phyloP scores from a whole-genome alignment of 1,284 basidiomycete genomes.

The Boletus holoroseus region DNA sequence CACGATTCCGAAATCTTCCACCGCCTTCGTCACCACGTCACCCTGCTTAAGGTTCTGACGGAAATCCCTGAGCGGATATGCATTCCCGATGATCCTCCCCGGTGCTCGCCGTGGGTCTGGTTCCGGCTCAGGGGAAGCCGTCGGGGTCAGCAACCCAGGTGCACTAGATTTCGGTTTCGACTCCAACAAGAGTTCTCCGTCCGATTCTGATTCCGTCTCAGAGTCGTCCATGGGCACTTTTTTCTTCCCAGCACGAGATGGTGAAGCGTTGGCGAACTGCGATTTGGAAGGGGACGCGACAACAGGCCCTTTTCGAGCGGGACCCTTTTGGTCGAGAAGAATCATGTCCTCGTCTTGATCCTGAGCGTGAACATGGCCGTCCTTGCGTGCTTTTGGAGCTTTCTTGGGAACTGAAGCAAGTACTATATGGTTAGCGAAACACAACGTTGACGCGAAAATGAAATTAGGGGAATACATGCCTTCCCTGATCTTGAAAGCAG shows the following conservation, averaged over 20 bases:
- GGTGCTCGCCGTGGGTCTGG: constrained; percentile 41
- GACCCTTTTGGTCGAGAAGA: constrained; percentile 51
- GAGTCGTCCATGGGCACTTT: constrained; percentile 34
- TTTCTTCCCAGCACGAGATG: constrained; percentile 28
- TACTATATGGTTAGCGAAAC: constrained; percentile 2
- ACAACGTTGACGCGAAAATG: not conserved
- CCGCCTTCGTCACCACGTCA: constrained; percentile 76
- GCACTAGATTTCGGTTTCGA: constrained; percentile 17
- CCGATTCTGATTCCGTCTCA: constrained; percentile 42
- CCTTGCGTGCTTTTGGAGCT: constrained; percentile 46
- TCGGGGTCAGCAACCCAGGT: constrained; percentile 42
- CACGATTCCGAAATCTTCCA: constrained; percentile 69
- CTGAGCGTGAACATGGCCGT: constrained; percentile 53
- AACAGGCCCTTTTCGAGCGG: constrained; percentile 20
- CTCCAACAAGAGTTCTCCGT: constrained; percentile 32
- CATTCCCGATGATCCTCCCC: constrained; percentile 67
- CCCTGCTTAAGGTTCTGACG: constrained; percentile 60
- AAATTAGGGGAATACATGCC: constrained; percentile 37
- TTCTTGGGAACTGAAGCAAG: constrained; percentile 52
- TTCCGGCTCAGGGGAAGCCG: constrained; percentile 43
- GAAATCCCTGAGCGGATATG: constrained; percentile 74
- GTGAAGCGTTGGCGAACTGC: not conserved
- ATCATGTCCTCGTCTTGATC: constrained; percentile 61
- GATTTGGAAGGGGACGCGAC: constrained; percentile 4
- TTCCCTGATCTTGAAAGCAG: constrained; percentile 69